Conservation (phyloP, 73 alveolate genomes). For the Blepharisma stoltei region DNA sequence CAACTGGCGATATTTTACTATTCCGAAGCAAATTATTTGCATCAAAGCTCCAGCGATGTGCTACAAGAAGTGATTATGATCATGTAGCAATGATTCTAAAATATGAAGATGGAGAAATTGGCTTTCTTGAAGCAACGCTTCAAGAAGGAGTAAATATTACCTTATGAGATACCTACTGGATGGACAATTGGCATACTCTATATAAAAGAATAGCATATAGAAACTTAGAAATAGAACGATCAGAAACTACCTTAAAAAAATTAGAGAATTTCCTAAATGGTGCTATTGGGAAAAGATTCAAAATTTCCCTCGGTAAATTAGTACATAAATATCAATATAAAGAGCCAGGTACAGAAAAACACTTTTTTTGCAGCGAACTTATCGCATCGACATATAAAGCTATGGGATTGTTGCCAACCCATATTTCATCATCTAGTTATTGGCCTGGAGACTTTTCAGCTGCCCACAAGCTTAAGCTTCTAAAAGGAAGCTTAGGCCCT, state of each 20-base stretch:
- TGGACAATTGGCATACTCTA: constrained; percentile 31
- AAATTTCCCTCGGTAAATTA: constrained; percentile 20
- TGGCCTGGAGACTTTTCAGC: constrained; percentile 61
- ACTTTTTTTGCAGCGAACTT: constrained; percentile 65
- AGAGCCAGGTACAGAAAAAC: constrained; percentile 26
- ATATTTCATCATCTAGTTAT: constrained; percentile 54
- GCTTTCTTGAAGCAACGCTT: constrained; percentile 33
- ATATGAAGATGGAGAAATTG: constrained; percentile 55
- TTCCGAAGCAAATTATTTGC: constrained; percentile 64
- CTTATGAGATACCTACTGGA: constrained; percentile 36
- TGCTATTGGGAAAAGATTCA: constrained; percentile 39
- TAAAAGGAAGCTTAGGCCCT: constrained; percentile 39
- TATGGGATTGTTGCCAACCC: constrained; percentile 56
- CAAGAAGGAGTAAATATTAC: constrained; percentile 35
- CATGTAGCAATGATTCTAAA: constrained; percentile 83
- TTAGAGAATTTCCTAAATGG: constrained; percentile 33
- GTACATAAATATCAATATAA: neutral
- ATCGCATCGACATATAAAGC: constrained; percentile 60
- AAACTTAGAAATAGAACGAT: constrained; percentile 28
- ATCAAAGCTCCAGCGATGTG: constrained; percentile 63
- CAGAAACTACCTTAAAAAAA: neutral
- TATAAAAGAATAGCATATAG: constrained; percentile 34
- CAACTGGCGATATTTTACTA: constrained; percentile 84
- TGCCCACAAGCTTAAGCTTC: constrained; percentile 19
- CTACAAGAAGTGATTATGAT: constrained; percentile 75